Evolutionary conservation across 2,329 filamentous ascomycete genomes (phyloP).

Genomic region (Aspergillus candidus): DNA sequence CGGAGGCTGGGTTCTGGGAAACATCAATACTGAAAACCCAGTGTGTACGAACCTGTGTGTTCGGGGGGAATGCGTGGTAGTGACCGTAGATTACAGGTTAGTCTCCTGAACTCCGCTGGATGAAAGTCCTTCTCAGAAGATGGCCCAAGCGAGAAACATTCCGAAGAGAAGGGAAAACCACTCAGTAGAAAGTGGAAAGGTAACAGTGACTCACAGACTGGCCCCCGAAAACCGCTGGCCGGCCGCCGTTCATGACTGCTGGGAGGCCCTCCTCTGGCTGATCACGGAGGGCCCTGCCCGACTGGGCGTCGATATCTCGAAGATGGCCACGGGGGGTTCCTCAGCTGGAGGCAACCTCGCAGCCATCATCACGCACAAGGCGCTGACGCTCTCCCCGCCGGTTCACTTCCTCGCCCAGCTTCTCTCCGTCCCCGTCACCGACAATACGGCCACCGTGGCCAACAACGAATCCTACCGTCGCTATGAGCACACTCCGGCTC

Average conservation of each 20-base stretch:
- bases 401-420: conserved; percentile 45
- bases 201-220: conserved; percentile 33
- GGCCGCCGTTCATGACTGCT: conserved; percentile 52
- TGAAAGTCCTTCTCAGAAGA: too few relatives aligned
- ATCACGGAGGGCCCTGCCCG: conserved; percentile 31
- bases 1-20: conserved; percentile 55
- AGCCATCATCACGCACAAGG: conserved; percentile 49
- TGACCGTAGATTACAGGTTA: conserved; percentile 53
- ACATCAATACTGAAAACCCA: conserved; percentile 53
- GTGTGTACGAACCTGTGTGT: conserved; percentile 52
- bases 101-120: conserved; percentile 2
- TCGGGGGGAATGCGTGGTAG: conserved; percentile 47
- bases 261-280: conserved; percentile 51
- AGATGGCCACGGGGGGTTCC: conserved; percentile 45
- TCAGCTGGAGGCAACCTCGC: conserved; percentile 51
- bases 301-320: conserved; percentile 39
- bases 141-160: too few relatives aligned
- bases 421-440: conserved; percentile 53
- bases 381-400: conserved; percentile 32
- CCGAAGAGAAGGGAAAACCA: too few relatives aligned
- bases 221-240: conserved; percentile 54
- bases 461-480: conserved; percentile 46
- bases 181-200: background rate
- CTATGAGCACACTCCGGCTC: conserved; percentile 47
- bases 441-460: conserved; percentile 48